Base-by-base conservation (phyloP, 495 filamentous ascomycete genomes). In the Patellaria atrata region DNA sequence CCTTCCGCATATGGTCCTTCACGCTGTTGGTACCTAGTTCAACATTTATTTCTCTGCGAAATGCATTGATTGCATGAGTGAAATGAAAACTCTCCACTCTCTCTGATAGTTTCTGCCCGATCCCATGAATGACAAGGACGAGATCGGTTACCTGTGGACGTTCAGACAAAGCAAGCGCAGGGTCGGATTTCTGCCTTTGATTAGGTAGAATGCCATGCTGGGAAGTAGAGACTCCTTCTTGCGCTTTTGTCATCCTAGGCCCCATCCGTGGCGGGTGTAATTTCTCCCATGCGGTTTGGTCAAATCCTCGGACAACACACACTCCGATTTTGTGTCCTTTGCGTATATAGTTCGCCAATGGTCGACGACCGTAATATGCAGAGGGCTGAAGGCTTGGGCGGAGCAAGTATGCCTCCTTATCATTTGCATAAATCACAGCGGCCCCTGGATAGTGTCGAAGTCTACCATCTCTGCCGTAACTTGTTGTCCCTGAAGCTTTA, bases 61-160 rank as follows among this genome's bases (percentile, higher is more conserved):
- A 85, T 0, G 75, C 67, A 47, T 94, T 94, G 49, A 94, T 86
- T 3, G 82, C 79, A 52, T 94, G 85, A 0, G 89, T 96, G 51
- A 97, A 97, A 48, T 94, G 80, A 45, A 82, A 97, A 52, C 83
- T 94, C 52, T 96, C 89, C 30, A 97, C 79, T 11, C 86, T 68
- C 46, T 97, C 84, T 0, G 84, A 89, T n/a, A 96, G 62, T 50
- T 96, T 94, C 53, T 97, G 89, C 0, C 89, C 89, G 32, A 97
- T 94, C 9, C 86, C 89, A 52, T 97, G 89, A 27, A 91, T 82
- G 15, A 94, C 79, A 11, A 97, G 59, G 12, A 94, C 68, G 14
- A 97, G 57, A 51, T 97, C 89, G 7, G 82, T 87, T 3, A 91
- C 79, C 24, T 71, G 71, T 2, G 74, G 75, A 15, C 77, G 64